These are phyloP conservation scores for Xylariaceae sp. DNA, from an alignment of 2,329 filamentous ascomycete genomes.

Conservation along the genomic window DNA sequence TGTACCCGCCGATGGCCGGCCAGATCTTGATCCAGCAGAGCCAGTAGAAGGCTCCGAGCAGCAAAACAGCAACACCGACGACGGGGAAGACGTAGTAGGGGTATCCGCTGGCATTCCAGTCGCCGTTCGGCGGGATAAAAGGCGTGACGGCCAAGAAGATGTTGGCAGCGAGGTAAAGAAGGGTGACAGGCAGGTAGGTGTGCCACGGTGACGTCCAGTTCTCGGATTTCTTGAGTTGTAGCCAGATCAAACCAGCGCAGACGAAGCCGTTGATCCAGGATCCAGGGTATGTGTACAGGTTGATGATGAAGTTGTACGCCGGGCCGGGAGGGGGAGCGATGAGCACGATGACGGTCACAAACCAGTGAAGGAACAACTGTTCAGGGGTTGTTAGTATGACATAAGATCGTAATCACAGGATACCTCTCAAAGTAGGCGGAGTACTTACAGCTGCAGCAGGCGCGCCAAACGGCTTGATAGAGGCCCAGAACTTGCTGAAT, in stretches of 20 bases:
- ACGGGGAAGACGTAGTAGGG: constrained; percentile 54
- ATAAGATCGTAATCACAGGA: not conserved
- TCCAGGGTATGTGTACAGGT: constrained; percentile 50
- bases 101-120: constrained; percentile 45
- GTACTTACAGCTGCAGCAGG: constrained; percentile 49
- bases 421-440: not conserved
- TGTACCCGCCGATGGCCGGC: constrained; percentile 46
- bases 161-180: constrained; percentile 48
- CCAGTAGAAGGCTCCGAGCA: constrained; percentile 51
- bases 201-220: constrained; percentile 51
- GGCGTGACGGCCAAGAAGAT: constrained; percentile 49
- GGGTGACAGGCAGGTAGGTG: constrained; percentile 42
- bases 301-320: constrained; percentile 63
- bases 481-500: constrained; percentile 62
- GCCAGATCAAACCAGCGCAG: constrained; percentile 45
- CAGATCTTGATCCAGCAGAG: constrained; percentile 46
- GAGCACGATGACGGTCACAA: constrained; percentile 60
- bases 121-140: constrained; percentile 48
- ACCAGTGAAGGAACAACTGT: constrained; percentile 58
- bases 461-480: constrained; percentile 61
- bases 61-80: constrained; percentile 47
- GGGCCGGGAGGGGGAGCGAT: constrained; percentile 61
- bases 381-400: constrained; percentile 1
- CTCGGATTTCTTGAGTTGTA: constrained; percentile 46
- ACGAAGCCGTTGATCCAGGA: constrained; percentile 52